A percentile compares a stretch with the other conserved stretches of the same genome.
phyloP scores from a whole-genome alignment of 345 rosid species.

The Camelina hispida region DNA sequence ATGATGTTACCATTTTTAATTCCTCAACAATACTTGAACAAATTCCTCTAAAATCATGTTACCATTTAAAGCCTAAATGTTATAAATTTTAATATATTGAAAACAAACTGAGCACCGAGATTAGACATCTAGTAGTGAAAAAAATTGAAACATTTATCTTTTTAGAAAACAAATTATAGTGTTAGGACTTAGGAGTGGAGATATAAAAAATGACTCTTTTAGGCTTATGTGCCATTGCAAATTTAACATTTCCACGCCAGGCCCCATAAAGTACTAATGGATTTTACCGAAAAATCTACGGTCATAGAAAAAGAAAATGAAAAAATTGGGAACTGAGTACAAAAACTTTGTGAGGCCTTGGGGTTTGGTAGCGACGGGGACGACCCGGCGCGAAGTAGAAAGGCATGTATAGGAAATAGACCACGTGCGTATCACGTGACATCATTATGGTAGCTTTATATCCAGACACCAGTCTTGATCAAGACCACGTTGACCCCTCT shows the following conservation, averaged over 20 bases:
- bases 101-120: too few species aligned
- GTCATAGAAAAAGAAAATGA: neutral
- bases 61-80: too few species aligned
- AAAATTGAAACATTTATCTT: too few species aligned
- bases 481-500: constrained; percentile 34
- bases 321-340: constrained; percentile 25
- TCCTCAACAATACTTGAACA: too few species aligned
- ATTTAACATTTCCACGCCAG: constrained; percentile 14
- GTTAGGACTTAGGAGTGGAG: too few species aligned
- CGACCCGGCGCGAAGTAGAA: constrained; percentile 36
- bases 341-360: constrained; percentile 32
- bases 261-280: neutral
- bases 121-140: too few species aligned
- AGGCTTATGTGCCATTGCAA: neutral
- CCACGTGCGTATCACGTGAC: constrained; percentile 39
- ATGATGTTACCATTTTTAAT: too few species aligned
- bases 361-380: constrained; percentile 41
- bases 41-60: too few species aligned
- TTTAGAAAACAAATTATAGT: too few species aligned
- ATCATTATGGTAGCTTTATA: constrained; percentile 20
- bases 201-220: neutral
- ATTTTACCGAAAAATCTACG: constrained; percentile 6
- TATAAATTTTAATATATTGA: too few species aligned
- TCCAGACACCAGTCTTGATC: neutral
- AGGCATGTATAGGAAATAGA: constrained; percentile 30